Conservation (phyloP, 1,284 basidiomycete genomes). For the Cutaneotrichosporon arboriforme region DNA sequence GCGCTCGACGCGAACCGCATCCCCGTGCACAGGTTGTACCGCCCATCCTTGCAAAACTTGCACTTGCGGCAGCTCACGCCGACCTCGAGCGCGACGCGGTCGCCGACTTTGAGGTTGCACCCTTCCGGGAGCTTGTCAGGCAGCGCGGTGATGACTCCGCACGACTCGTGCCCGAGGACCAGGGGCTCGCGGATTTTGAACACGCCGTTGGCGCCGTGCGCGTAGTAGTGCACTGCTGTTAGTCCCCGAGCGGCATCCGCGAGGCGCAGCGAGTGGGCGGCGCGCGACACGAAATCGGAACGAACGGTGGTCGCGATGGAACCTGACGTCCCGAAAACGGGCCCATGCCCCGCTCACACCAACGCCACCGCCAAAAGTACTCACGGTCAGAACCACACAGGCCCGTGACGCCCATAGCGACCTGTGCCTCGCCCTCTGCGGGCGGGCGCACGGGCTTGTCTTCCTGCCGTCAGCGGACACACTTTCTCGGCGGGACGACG, state of each 20-base stretch:
- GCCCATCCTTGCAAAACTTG: slow-evolving; percentile 55
- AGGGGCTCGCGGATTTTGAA: slow-evolving; percentile 75
- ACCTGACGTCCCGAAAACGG: no score
- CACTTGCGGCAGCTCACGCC: slow-evolving; percentile 75
- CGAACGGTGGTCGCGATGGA: no score
- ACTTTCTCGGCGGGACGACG: no score
- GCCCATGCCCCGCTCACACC: no score
- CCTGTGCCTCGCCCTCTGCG: slow-evolving; percentile 44
- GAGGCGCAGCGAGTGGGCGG: background rate
- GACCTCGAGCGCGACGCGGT: slow-evolving; percentile 89
- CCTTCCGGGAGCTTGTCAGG: slow-evolving; percentile 26
- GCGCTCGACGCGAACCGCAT: slow-evolving; percentile 85
- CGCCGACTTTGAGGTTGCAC: slow-evolving; percentile 62
- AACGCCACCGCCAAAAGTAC: slow-evolving; percentile 33
- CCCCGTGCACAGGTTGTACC: slow-evolving; percentile 85
- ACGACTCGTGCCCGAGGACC: slow-evolving; percentile 86
- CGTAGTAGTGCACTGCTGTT: slow-evolving; percentile 74
- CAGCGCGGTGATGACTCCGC: slow-evolving; percentile 57
- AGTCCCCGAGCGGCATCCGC: background rate
- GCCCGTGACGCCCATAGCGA: slow-evolving; percentile 67
- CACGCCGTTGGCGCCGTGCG: slow-evolving; percentile 82
- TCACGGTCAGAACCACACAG: slow-evolving; percentile 84
- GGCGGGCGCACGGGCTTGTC: slow-evolving; percentile 39
- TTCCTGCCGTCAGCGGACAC: slow-evolving; percentile 42
- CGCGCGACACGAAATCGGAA: background rate